Evolutionary conservation across 1,139 yeast genomes (phyloP).

Genomic region (Suhomyces maxii): DNA sequence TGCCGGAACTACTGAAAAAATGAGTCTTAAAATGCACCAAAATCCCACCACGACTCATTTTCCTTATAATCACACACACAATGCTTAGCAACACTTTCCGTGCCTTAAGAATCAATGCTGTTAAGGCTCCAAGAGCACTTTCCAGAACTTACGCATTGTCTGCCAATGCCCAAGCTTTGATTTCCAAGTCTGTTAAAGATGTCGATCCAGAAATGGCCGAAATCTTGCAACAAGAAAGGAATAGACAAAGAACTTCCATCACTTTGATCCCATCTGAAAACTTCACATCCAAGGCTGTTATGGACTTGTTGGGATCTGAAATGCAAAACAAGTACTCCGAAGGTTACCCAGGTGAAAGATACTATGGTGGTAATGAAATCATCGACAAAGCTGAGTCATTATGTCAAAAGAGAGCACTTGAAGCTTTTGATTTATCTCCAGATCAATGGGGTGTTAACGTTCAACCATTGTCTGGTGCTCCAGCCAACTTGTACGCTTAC

Average conservation of each 20-base stretch:
- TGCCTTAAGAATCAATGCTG: slow-evolving; percentile 20
- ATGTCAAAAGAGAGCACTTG: slow-evolving; percentile 89
- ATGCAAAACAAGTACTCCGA: slow-evolving; percentile 99
- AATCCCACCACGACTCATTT: not conserved
- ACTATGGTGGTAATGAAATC: slow-evolving; percentile 95
- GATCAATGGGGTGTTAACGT: slow-evolving; percentile 95
- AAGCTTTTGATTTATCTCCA: slow-evolving; percentile 75
- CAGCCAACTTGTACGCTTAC: slow-evolving; percentile 92
- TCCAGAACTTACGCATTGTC: slow-evolving; percentile 47
- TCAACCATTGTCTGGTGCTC: slow-evolving; percentile 92
- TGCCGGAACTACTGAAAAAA: slow-evolving; percentile 6
- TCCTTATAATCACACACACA: not conserved
- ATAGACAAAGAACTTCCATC: slow-evolving; percentile 85
- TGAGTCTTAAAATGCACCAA: slow-evolving; percentile 7
- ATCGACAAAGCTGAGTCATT: slow-evolving; percentile 87
- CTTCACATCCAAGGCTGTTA: slow-evolving; percentile 91
- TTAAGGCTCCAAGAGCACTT: slow-evolving; percentile 11
- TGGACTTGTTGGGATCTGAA: slow-evolving; percentile 91
- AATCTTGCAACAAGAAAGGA: slow-evolving; percentile 69
- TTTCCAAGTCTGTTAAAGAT: slow-evolving; percentile 63
- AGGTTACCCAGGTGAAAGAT: slow-evolving; percentile 97
- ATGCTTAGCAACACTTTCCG: slow-evolving; percentile 27
- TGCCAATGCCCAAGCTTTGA: slow-evolving; percentile 49
- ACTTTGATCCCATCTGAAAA: slow-evolving; percentile 94
- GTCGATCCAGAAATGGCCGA: slow-evolving; percentile 86